Evolutionary conservation across 192 early-diverging fungal genomes (phyloP).

Genomic region (Phycomyces blakesleeanus): DNA sequence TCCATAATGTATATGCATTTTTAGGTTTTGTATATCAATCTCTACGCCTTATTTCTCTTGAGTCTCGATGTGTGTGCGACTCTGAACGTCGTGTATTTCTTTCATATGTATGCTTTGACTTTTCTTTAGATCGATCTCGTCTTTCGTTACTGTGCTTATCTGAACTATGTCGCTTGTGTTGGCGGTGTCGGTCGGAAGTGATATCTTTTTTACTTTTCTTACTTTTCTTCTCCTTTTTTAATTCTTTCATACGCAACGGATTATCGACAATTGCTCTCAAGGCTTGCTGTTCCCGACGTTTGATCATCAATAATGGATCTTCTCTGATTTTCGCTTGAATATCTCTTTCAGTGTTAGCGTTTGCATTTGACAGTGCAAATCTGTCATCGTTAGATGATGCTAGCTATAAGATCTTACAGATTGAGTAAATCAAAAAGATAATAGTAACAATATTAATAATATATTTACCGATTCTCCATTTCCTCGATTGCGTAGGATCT

Average conservation of each 20-base stretch:
- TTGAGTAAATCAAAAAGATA: constrained; percentile 4
- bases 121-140: too few species aligned
- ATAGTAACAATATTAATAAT: not conserved
- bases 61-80: too few species aligned
- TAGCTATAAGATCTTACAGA: constrained; percentile 18
- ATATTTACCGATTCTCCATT: constrained; percentile 23
- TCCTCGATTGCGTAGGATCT: constrained; percentile 48
- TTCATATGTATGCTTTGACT: too few species aligned
- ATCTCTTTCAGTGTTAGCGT: constrained; percentile 81
- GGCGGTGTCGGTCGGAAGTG: constrained; percentile 32
- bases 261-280: constrained; percentile 74
- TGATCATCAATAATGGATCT: constrained; percentile 89
- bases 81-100: too few species aligned
- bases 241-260: constrained; percentile 58
- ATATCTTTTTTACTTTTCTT: constrained; percentile 51
- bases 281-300: constrained; percentile 77
- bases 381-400: constrained; percentile 29
- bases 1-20: too few species aligned
- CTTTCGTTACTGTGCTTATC: not conserved
- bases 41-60: too few species aligned
- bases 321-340: constrained; percentile 81
- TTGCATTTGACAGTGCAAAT: constrained; percentile 51
- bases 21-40: too few species aligned
- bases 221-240: constrained; percentile 42
- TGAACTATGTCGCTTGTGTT: constrained; percentile 12